Evolutionary conservation across 768 basidiomycete species (phyloP).

Genomic region (Tylopilus sp.): DNA sequence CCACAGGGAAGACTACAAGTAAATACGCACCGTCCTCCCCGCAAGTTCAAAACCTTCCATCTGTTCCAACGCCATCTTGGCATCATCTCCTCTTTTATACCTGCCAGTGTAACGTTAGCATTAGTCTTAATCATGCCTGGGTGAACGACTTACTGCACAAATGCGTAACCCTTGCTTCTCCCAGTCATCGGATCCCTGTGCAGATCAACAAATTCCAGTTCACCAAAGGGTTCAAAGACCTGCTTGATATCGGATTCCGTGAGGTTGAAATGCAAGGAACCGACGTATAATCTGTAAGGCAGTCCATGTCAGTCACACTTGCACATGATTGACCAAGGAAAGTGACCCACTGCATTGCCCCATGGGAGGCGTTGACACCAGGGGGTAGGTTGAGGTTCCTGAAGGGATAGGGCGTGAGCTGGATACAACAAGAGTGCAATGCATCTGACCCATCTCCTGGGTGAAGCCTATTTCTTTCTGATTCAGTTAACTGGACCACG

Average conservation of each 20-base stretch:
- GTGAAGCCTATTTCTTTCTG: slow-evolving; percentile 88
- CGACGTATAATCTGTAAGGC: slow-evolving; percentile 81
- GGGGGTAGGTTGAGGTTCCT: slow-evolving; percentile 82
- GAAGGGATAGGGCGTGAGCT: slow-evolving; percentile 6
- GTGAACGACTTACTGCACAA: slow-evolving; percentile 74
- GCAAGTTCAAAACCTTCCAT: slow-evolving; percentile 99
- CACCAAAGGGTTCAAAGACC: slow-evolving; percentile 98
- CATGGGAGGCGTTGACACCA: slow-evolving; percentile 77
- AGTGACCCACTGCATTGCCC: slow-evolving; percentile 75
- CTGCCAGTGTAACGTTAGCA: slow-evolving; percentile 36
- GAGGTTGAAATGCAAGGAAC: slow-evolving; percentile 94
- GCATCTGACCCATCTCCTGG: slow-evolving; percentile 76
- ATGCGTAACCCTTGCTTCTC: slow-evolving; percentile 96
- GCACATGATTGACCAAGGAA: slow-evolving; percentile 16
- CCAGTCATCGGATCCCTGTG: slow-evolving; percentile 94
- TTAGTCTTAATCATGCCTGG: not conserved
- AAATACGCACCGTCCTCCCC: slow-evolving; percentile 71
- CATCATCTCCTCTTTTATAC: slow-evolving; percentile 89
- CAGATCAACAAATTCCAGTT: slow-evolving; percentile 97
- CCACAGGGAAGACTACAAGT: slow-evolving; percentile 10
- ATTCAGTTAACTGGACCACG: slow-evolving; percentile 94
- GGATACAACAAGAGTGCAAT: slow-evolving; percentile 2
- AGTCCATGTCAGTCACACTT: slow-evolving; percentile 9
- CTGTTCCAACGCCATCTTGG: slow-evolving; percentile 94
- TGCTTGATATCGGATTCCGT: slow-evolving; percentile 97